Evolutionary conservation across 1,284 basidiomycete species (phyloP), one percentile per base, ranked within the genome.

Genomic region (Apiotrichum montevideense): DNA sequence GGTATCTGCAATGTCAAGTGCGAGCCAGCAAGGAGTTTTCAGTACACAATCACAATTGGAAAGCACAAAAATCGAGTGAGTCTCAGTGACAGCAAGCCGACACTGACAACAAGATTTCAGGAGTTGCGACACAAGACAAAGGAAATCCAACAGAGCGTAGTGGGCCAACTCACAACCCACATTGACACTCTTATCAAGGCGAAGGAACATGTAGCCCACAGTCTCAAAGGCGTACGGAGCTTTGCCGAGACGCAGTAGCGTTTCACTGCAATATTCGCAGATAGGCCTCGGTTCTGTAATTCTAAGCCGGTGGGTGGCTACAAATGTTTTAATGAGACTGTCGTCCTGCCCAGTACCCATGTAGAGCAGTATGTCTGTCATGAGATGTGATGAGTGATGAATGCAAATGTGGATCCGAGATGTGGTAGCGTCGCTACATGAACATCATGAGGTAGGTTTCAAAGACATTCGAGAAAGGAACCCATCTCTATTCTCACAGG

Each of bases 121-220:
- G 72, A 75, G 51, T 60, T 75, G 3, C 66, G 65, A 10, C 72
- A 75, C 53, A 71, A 70, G 58, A 70, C 70, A 2, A 63, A 64
- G 13, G 60, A 65, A 8, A 61, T 74, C 4, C 70, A 74, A 46
- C 72, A 73, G 35, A 53, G 58, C 14, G 52, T 74, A 6, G 57
- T 69, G 10, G 51, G 55, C 1, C 63, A 75, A 44, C 55, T 77
- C 4, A 66, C 64, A n/a, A 54, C 54, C 29, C 72, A 77, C 54
- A 66, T 75, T 21, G 72, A 72, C 47, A 52, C 64, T 2, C 69
- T 76, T 47, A 65, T 73, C 48, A 70, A 73, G 44, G 68, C 71
- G 8, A 76, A 75, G 60, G 66, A 72, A 43, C 71, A 75, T 55
- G 66, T 70, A 1, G 66, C 67, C 7, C 66, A 66, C 41, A 69